phyloP scores from a whole-genome alignment of 106 monocot species.

The Apostasia shenzhenica region DNA sequence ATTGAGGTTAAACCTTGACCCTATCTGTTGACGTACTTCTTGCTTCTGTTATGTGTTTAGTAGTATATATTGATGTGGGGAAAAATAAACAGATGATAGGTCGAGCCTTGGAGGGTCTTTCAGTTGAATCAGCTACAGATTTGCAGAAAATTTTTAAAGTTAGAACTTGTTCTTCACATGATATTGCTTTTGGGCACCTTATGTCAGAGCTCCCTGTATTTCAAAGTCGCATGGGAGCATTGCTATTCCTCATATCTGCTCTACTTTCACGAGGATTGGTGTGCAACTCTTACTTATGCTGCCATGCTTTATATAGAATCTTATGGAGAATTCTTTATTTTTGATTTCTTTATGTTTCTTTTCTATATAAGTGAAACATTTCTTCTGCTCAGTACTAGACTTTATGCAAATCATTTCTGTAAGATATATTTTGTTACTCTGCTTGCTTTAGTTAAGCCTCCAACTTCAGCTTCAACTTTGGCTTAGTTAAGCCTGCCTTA shows the following conservation, averaged over 20 bases:
- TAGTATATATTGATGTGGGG: too few relatives aligned
- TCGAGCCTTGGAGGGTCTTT: constrained; percentile 57
- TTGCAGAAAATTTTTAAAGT: constrained; percentile 73
- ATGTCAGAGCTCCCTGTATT: constrained; percentile 54
- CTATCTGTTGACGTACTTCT: background rate
- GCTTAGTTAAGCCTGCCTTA: too few relatives aligned
- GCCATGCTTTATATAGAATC: too few relatives aligned
- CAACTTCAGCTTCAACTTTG: too few relatives aligned
- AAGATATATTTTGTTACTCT: too few relatives aligned
- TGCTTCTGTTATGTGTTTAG: background rate
- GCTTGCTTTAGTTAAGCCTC: too few relatives aligned
- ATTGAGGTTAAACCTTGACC: constrained; percentile 37
- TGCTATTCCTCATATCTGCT: constrained; percentile 90
- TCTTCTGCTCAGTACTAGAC: too few relatives aligned
- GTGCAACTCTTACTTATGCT: background rate
- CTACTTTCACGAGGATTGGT: constrained; percentile 94
- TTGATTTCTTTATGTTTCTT: too few relatives aligned
- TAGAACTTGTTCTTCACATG: constrained; percentile 43
- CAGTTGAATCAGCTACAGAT: constrained; percentile 78
- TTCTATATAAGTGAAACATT: too few relatives aligned
- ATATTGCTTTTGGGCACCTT: constrained; percentile 36
- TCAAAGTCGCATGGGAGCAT: constrained; percentile 80
- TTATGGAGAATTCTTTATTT: too few relatives aligned
- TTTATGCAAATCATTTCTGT: too few relatives aligned
- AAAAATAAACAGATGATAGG: constrained; percentile 38